Percentiles rank a stretch among this genome's conserved stretches.
Conservation (phyloP, 345 rosid species). For the Camelina sativa region DNA sequence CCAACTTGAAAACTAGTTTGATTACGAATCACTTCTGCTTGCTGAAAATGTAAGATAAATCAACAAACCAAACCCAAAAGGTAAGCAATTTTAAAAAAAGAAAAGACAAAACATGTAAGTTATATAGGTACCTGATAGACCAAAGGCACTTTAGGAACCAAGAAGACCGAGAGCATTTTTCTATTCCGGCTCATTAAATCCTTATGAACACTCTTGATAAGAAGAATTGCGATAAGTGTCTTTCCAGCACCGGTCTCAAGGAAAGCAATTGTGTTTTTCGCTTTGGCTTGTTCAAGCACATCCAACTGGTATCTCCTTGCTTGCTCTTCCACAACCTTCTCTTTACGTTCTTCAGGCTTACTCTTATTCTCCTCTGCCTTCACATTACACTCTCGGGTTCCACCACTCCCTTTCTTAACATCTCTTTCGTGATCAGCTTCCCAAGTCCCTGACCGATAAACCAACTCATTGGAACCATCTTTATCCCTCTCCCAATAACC, state of each 20-base stretch:
- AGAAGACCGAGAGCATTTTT: constrained; percentile 89
- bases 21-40: constrained; percentile 93
- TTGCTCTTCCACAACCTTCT: constrained; percentile 78
- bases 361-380: constrained; percentile 47
- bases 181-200: constrained; percentile 65
- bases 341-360: constrained; percentile 65
- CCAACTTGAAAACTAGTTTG: constrained; percentile 80
- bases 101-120: not conserved
- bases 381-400: constrained; percentile 50
- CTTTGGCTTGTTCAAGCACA: constrained; percentile 95
- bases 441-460: constrained; percentile 83
- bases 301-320: constrained; percentile 94
- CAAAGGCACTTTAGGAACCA: constrained; percentile 98
- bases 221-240: constrained; percentile 92
- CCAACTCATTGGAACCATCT: constrained; percentile 67
- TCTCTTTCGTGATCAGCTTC: constrained; percentile 67
- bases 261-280: constrained; percentile 89
- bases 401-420: constrained; percentile 51
- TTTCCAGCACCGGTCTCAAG: constrained; percentile 99
- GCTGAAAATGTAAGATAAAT: constrained; percentile 54
- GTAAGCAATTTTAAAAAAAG: too few species aligned
- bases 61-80: constrained; percentile 18
- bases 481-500: constrained; percentile 99
- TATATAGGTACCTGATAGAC: constrained; percentile 78
- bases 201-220: constrained; percentile 71